These are phyloP conservation scores for Dactylellina leptospora DNA, from an alignment of 2,329 filamentous ascomycete genomes.

Conservation along the genomic window DNA sequence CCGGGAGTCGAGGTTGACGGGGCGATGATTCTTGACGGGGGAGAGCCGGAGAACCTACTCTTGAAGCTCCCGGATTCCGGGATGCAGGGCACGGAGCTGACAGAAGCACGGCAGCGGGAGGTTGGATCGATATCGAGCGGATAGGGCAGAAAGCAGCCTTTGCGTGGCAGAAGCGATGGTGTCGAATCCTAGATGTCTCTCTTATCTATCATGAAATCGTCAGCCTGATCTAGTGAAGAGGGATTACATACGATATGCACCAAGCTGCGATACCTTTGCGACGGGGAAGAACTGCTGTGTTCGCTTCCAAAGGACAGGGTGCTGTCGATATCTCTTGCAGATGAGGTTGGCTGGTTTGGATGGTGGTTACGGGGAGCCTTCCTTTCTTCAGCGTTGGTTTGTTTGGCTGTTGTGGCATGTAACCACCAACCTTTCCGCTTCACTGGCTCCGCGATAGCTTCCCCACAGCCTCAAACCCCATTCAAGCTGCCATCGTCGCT, in stretches of 20 bases:
- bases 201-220: no score
- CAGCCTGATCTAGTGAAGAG: background rate
- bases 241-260: no score
- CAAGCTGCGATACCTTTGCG: background rate
- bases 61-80: background rate
- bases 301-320: background rate
- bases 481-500: background rate
- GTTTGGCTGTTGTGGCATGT: no score
- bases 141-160: conserved; percentile 6
- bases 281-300: background rate
- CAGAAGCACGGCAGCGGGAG: background rate
- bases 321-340: background rate
- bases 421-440: conserved; percentile 8
- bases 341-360: conserved; percentile 1
- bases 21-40: no score
- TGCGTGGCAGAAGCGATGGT: conserved; percentile 24
- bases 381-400: no score
- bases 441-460: conserved; percentile 20
- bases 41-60: conserved; percentile 19
- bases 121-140: background rate
- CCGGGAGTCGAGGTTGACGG: conserved; percentile 5
- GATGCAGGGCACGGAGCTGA: background rate
- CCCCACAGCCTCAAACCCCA: background rate
- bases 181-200: conserved; percentile 5
- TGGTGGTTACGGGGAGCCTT: background rate